phyloP scores from a whole-genome alignment of 257 asterid species.

The Lycium barbarum region DNA sequence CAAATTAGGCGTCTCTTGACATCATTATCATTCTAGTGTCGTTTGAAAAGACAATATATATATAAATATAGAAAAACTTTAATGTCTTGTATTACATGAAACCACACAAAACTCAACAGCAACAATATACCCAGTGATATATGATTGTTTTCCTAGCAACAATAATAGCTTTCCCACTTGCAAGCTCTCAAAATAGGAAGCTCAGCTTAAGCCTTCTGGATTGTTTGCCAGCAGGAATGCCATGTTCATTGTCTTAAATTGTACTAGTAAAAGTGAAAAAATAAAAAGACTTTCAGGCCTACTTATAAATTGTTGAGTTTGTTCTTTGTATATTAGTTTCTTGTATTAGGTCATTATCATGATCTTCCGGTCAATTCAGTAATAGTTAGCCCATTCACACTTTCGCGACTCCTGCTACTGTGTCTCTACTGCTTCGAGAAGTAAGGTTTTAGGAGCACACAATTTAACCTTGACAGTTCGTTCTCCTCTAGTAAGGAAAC shows the following conservation, averaged over 20 bases:
- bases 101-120: not conserved
- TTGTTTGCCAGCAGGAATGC: slow-evolving; percentile 16
- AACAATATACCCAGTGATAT: not conserved
- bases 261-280: not conserved
- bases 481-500: slow-evolving; percentile 49
- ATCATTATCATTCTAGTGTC: not conserved
- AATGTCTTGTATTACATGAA: not conserved
- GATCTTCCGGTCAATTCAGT: slow-evolving; percentile 18
- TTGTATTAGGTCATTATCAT: slow-evolving; percentile 13
- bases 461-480: slow-evolving; percentile 30
- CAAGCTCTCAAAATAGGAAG: not conserved
- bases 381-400: slow-evolving; percentile 15
- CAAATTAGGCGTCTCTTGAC: not conserved
- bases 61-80: not conserved
- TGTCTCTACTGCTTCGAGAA: slow-evolving; percentile 29
- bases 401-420: slow-evolving; percentile 1
- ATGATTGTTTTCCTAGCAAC: not conserved
- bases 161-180: not conserved
- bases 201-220: not conserved
- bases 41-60: not conserved
- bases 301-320: not conserved
- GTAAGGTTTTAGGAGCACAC: slow-evolving; percentile 53
- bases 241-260: slow-evolving; percentile 2
- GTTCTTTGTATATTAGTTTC: not conserved
- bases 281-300: not conserved